Evolutionary conservation across 2,329 filamentous ascomycete genomes (phyloP).

Genomic region (Rhexocercosporidium sp.): DNA sequence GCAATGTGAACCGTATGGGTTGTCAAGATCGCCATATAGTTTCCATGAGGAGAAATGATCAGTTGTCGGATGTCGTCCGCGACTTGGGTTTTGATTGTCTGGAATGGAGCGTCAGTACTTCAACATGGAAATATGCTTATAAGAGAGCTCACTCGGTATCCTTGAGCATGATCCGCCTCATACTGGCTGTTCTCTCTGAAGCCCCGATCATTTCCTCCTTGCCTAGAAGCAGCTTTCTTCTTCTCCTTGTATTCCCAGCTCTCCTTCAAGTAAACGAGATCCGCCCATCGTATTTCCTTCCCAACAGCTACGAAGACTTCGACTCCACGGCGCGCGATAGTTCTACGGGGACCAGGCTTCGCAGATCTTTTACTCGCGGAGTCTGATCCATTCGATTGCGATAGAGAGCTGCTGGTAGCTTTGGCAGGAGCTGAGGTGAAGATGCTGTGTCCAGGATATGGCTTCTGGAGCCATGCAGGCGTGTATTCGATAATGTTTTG

Average conservation of each 20-base stretch:
- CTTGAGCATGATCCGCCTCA: slow-evolving; percentile 45
- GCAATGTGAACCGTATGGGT: slow-evolving; percentile 88
- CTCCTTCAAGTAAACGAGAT: slow-evolving; percentile 80
- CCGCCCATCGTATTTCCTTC: slow-evolving; percentile 90
- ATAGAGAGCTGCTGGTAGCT: slow-evolving; percentile 36
- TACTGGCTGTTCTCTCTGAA: slow-evolving; percentile 30
- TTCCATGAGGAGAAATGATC: slow-evolving; percentile 79
- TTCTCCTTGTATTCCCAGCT: slow-evolving; percentile 50
- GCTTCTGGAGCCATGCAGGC: slow-evolving; percentile 83
- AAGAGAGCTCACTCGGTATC: slow-evolving; percentile 53
- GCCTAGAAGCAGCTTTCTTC: slow-evolving; percentile 21
- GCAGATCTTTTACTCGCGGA: slow-evolving; percentile 48
- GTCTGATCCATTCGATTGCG: slow-evolving; percentile 28
- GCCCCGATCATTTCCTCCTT: slow-evolving; percentile 24
- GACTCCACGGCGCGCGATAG: slow-evolving; percentile 80
- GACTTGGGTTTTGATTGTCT: slow-evolving; percentile 79
- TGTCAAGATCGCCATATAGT: slow-evolving; percentile 85
- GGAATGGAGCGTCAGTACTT: slow-evolving; percentile 22
- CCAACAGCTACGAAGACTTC: slow-evolving; percentile 90
- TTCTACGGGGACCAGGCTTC: slow-evolving; percentile 59
- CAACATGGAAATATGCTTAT: slow-evolving; percentile 25
- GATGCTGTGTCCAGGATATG: slow-evolving; percentile 77
- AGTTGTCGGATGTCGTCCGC: slow-evolving; percentile 86
- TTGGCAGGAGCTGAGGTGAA: slow-evolving; percentile 62
- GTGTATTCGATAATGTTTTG: slow-evolving; percentile 74